Evolutionary conservation across 2,329 filamentous ascomycete genomes (phyloP).

Genomic region (Sarocladium brachiariae): DNA sequence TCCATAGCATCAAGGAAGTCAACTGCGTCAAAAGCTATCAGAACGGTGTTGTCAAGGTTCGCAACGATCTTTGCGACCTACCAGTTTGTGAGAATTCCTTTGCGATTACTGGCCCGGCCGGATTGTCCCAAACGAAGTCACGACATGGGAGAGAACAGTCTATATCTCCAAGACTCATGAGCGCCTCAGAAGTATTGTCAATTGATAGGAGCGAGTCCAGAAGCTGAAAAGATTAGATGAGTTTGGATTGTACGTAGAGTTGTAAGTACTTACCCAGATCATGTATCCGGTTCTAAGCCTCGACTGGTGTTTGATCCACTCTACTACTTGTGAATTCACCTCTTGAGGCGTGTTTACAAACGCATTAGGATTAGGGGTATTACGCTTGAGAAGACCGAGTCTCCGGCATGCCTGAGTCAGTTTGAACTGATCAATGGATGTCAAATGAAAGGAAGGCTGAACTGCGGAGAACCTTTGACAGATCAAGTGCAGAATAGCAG

Average conservation of each 20-base stretch:
- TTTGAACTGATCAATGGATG: background rate
- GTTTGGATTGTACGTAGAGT: no score
- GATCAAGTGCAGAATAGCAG: background rate
- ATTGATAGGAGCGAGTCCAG: conserved; percentile 12
- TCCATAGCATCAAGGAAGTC: conserved; percentile 21
- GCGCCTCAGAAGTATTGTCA: conserved; percentile 8
- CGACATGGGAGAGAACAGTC: conserved; percentile 10
- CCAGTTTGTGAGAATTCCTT: background rate
- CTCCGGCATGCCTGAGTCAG: background rate
- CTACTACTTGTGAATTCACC: background rate
- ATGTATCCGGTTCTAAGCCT: conserved; percentile 12
- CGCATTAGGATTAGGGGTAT: no score
- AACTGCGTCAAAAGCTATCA: conserved; percentile 6
- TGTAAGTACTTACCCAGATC: conserved; percentile 12
- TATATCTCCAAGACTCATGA: conserved; percentile 12
- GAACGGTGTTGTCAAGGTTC: background rate
- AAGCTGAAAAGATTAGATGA: conserved; percentile 4
- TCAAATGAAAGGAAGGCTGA: background rate
- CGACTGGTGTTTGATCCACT: conserved; percentile 9
- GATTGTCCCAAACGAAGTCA: conserved; percentile 12
- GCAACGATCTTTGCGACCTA: background rate
- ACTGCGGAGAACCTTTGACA: background rate
- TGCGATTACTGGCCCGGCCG: background rate
- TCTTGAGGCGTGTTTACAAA: background rate
- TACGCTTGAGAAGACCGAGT: background rate